These are phyloP conservation scores for Fusarium tricinctum DNA, from an alignment of 2,329 filamentous ascomycete genomes.

Conservation along the genomic window DNA sequence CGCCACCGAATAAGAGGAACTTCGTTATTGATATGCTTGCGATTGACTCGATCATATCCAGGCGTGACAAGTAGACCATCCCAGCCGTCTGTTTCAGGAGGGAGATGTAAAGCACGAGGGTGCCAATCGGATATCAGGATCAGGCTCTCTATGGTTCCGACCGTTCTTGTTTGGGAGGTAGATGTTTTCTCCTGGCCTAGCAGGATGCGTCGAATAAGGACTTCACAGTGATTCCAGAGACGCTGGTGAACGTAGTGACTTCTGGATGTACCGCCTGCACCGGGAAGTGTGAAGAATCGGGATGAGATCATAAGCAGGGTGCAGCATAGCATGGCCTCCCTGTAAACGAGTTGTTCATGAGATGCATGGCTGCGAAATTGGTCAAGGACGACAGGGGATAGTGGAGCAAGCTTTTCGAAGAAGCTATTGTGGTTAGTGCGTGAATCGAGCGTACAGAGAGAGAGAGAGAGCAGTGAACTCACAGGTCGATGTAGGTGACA, in stretches of 20 bases:
- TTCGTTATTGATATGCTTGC: conserved; percentile 38
- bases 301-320: conserved; percentile 43
- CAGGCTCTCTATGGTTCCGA: conserved; percentile 42
- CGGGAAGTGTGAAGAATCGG: conserved; percentile 43
- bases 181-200: conserved; percentile 44
- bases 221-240: conserved; percentile 43
- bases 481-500: conserved; percentile 47
- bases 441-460: too few species aligned
- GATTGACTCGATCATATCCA: conserved; percentile 37
- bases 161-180: conserved; percentile 35
- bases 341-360: conserved; percentile 27
- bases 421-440: neutral
- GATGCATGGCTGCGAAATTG: conserved; percentile 27
- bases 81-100: conserved; percentile 45
- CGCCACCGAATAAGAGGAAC: conserved; percentile 44
- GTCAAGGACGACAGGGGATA: conserved; percentile 12
- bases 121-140: conserved; percentile 48
- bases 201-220: conserved; percentile 38
- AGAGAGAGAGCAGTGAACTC: too few species aligned
- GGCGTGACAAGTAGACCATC: conserved; percentile 40
- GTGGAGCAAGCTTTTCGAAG: conserved; percentile 23
- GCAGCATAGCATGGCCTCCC: conserved; percentile 44
- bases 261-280: conserved; percentile 39
- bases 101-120: conserved; percentile 41
- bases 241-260: conserved; percentile 40